Evolutionary conservation across 176 grass and related monocot genomes (phyloP).

Genomic region (Oryza meyeriana): DNA sequence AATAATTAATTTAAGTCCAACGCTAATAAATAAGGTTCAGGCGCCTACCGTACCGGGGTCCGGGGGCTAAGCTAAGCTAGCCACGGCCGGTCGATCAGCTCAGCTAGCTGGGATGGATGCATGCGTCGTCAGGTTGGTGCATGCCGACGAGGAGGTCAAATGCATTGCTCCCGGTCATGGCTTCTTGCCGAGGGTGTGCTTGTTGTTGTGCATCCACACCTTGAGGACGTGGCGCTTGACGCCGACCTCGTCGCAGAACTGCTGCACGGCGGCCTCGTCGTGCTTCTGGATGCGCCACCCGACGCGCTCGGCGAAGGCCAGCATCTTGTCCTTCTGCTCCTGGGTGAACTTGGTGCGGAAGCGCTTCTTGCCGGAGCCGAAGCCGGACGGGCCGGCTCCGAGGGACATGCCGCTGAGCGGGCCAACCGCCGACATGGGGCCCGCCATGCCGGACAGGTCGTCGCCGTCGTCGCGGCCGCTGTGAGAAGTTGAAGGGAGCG

Average conservation of each 20-base stretch:
- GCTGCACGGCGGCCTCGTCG: constrained; percentile 81
- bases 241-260: constrained; percentile 82
- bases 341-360: constrained; percentile 90
- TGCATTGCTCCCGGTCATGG: constrained; percentile 20
- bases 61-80: neutral
- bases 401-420: constrained; percentile 46
- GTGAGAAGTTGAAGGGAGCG: constrained; percentile 55
- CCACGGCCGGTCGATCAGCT: neutral
- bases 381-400: constrained; percentile 31
- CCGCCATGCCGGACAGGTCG: constrained; percentile 45
- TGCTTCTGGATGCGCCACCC: constrained; percentile 98
- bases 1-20: neutral
- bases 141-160: neutral
- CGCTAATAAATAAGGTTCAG: constrained; percentile 13
- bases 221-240: constrained; percentile 90
- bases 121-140: neutral
- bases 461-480: constrained; percentile 46
- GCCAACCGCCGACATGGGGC: constrained; percentile 26
- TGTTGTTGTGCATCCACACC: constrained; percentile 99
- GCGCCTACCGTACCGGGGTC: constrained; percentile 26
- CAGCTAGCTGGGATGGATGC: neutral
- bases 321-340: constrained; percentile 98
- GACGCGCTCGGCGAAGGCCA: constrained; percentile 76
- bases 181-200: constrained; percentile 93
- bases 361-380: constrained; percentile 69